Percentiles rank a stretch among this genome's conserved stretches.
Conservation (phyloP, 192 early-diverging fungal species). For the Coemansia sp. region DNA sequence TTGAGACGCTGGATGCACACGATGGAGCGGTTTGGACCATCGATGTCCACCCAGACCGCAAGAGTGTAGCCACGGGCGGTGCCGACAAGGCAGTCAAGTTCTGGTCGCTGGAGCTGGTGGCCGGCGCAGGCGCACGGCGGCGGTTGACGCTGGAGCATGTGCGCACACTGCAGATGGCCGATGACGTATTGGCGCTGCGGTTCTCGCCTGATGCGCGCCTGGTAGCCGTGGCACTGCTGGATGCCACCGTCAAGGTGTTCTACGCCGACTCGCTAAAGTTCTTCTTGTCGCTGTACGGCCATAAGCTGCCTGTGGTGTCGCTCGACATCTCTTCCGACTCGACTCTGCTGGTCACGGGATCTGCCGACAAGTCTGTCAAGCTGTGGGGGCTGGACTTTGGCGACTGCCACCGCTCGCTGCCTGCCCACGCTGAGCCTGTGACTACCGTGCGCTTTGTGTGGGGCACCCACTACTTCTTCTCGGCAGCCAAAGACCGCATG, state of each 20-base stretch:
- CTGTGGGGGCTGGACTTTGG: constrained; percentile 99
- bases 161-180: constrained; percentile 88
- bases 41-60: constrained; percentile 80
- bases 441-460: constrained; percentile 87
- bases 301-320: constrained; percentile 95
- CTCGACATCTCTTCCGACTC: constrained; percentile 98
- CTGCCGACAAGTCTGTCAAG: constrained; percentile 97
- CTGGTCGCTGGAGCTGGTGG: constrained; percentile 89
- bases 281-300: constrained; percentile 95
- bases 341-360: constrained; percentile 87
- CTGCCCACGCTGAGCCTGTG: constrained; percentile 92
- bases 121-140: constrained; percentile 28
- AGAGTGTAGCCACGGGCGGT: constrained; percentile 86
- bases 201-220: constrained; percentile 83
- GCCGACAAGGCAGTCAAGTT: constrained; percentile 97
- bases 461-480: constrained; percentile 95
- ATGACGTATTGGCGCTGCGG: constrained; percentile 85
- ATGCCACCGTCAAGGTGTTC: constrained; percentile 96
- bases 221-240: constrained; percentile 88
- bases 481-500: constrained; percentile 83
- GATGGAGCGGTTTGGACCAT: constrained; percentile 84
- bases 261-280: constrained; percentile 96
- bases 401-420: constrained; percentile 92
- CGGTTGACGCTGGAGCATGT: constrained; percentile 8
- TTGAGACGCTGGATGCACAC: constrained; percentile 90